These are phyloP conservation scores for Potentilla sterilis DNA, from an alignment of 306 rosid species.

Conservation along the genomic window DNA sequence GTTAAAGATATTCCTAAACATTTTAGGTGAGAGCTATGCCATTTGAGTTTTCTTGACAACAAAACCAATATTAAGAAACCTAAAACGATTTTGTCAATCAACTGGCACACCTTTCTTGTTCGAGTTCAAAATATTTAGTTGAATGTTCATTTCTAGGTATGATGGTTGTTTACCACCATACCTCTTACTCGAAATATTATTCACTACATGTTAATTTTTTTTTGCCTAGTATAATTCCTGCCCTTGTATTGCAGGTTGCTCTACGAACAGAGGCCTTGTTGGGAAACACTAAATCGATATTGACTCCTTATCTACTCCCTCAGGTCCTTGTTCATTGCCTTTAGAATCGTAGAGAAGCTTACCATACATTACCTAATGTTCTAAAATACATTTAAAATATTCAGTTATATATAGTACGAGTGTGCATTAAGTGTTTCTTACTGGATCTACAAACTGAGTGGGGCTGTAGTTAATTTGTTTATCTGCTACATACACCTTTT, in stretches of 20 bases:
- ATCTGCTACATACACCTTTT: conserved; percentile 8
- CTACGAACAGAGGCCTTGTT: conserved; percentile 56
- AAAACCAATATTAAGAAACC: neutral
- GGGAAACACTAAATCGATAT: conserved; percentile 60
- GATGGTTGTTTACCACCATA: neutral
- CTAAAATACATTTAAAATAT: neutral
- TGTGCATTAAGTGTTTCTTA: neutral
- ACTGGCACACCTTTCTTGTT: neutral
- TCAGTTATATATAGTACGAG: neutral
- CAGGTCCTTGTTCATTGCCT: conserved; percentile 44
- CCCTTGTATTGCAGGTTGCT: conserved; percentile 52
- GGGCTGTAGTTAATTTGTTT: conserved; percentile 2
- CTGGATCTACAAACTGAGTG: neutral
- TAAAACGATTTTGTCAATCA: neutral
- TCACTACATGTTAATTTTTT: neutral
- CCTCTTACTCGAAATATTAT: neutral
- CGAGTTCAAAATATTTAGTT: neutral
- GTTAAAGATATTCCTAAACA: neutral
- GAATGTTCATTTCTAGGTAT: neutral
- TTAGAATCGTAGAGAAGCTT: conserved; percentile 9
- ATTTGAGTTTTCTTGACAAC: neutral
- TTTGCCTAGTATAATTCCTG: neutral
- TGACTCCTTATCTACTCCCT: conserved; percentile 72
- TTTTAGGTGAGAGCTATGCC: neutral
- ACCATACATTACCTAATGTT: neutral